Conservation (phyloP, 768 basidiomycete species). For the Candolleomyces efflorescens region DNA sequence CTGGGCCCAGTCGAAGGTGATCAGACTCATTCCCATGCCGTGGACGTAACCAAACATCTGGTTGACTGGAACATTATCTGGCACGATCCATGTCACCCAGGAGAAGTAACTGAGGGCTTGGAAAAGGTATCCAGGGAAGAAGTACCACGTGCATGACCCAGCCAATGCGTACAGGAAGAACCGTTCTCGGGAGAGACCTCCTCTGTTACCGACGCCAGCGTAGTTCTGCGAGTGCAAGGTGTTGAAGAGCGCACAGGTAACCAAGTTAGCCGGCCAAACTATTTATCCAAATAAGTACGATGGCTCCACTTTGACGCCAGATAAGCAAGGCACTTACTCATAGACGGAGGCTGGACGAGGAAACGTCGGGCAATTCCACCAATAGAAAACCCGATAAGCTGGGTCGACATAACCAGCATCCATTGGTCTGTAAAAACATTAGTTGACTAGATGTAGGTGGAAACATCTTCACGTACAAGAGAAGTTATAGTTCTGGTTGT, state of each 20-base stretch:
- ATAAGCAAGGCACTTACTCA: conserved; percentile 41
- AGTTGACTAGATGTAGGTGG: not conserved
- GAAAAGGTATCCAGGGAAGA: conserved; percentile 75
- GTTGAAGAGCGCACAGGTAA: conserved; percentile 74
- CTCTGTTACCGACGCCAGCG: conserved; percentile 57
- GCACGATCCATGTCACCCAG: conserved; percentile 63
- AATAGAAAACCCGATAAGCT: conserved; percentile 80
- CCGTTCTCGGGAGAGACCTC: conserved; percentile 67
- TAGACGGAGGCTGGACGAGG: conserved; percentile 67
- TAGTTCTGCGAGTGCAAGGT: conserved; percentile 74
- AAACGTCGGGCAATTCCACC: conserved; percentile 71
- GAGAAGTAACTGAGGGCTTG: conserved; percentile 57
- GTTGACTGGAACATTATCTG: conserved; percentile 64
- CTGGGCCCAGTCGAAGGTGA: conserved; percentile 83
- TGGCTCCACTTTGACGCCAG: not conserved
- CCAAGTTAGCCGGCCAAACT: conserved; percentile 80
- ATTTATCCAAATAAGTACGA: conserved; percentile 15
- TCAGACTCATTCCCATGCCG: conserved; percentile 63
- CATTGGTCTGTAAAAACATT: conserved; percentile 55
- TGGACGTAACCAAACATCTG: conserved; percentile 68
- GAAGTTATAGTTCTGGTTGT: conserved; percentile 60
- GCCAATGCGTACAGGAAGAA: conserved; percentile 71
- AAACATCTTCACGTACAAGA: conserved; percentile 34
- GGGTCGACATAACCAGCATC: conserved; percentile 73
- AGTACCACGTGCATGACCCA: conserved; percentile 57